Base-by-base conservation (phyloP, 768 basidiomycete species). In the Heimioporus sp. region DNA sequence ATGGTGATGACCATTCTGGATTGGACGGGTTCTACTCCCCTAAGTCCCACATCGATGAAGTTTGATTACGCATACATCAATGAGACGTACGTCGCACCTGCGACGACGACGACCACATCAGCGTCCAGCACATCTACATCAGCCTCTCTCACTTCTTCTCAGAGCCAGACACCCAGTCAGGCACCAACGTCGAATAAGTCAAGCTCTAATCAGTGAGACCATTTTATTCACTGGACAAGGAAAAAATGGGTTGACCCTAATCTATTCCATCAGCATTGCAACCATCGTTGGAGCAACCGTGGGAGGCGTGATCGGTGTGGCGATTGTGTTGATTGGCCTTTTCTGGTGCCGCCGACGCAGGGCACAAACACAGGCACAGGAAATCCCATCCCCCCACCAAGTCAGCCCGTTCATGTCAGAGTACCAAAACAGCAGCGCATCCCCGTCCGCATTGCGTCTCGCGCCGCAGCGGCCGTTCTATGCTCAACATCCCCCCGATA, bases 21-120 rank as follows among this genome's bases (percentile, higher is more conserved):
- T 41, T 67, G 64, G 63, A 31, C 48, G 6, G 54, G 49, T 4
- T 7, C 3, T 2, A 28, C 24, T 28, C 24, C 24, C 1, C 1
- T 7, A 28, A 28, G 24, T 28, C 11, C n/a, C 19, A 64, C 58
- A 15, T 58, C 54, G 16, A 62, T 65, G 65, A 59, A 64, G 28
- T 67, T 66, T 13, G 64, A 65, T 34, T 65, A 67, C 40, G 65
- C 64, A 43, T 35, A 47, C 15, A 30, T 65, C 20, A 65, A 65
- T 13, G 59, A 65, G 48, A 49, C 65, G 24, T 48, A 62, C 3
- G 55, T 62, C 30, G 52, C 47, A 30, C 7, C 43, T 16, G 46
- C 52, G 5, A 9, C 21, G 10, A 51, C 52, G 5, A 54, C 35
- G 12, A 13, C 35, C 12, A 35, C 57, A 2, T 34, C 58, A 15